Conservation (phyloP, 305 asterid genomes). For the Euphrasia arctica region DNA sequence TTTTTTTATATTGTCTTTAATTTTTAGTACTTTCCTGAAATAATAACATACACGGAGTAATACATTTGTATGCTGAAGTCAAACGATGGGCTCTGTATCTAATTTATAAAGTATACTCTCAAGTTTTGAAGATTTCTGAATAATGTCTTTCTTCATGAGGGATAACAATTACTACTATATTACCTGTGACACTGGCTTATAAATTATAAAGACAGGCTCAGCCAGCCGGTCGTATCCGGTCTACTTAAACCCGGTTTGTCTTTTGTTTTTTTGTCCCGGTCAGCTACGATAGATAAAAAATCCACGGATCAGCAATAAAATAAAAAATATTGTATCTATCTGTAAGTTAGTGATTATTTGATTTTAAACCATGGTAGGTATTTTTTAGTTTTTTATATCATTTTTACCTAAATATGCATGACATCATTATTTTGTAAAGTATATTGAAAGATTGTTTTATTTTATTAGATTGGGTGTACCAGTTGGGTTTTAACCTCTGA, state of each 20-base stretch:
- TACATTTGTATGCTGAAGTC: not conserved
- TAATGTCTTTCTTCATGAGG: constrained; percentile 1
- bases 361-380: too few relatives aligned
- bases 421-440: not conserved
- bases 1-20: constrained; percentile 13
- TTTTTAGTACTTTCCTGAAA: constrained; percentile 19
- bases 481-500: not conserved
- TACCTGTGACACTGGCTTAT: not conserved
- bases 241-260: not conserved
- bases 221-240: not conserved
- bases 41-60: too few relatives aligned
- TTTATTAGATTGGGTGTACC: too few relatives aligned
- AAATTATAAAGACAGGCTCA: not conserved
- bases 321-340: too few relatives aligned
- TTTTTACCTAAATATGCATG: not conserved
- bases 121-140: not conserved
- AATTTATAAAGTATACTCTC: not conserved
- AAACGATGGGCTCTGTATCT: constrained; percentile 5
- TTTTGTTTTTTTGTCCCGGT: not conserved
- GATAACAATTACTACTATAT: not conserved
- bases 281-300: too few relatives aligned
- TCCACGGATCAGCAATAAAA: too few relatives aligned
- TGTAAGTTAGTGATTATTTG: too few relatives aligned
- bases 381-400: too few relatives aligned
- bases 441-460: not conserved